phyloP scores from a whole-genome alignment of 2,329 filamentous ascomycete species.

The Venturia pyrina region DNA sequence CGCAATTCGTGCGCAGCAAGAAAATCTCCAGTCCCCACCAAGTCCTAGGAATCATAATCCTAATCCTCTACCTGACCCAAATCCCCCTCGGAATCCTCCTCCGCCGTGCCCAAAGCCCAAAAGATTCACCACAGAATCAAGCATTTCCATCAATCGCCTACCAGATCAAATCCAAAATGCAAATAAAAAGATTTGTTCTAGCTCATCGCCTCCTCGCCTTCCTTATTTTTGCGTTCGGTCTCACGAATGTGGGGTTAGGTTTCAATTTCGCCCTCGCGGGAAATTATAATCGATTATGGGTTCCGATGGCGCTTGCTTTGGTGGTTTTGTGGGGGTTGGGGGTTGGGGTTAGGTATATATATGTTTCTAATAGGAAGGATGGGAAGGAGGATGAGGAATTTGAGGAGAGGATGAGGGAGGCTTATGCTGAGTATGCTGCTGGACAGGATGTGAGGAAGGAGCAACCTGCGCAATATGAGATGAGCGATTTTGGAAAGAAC shows the following conservation, averaged over 20 bases:
- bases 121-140: not conserved
- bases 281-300: not conserved
- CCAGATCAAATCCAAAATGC: not conserved
- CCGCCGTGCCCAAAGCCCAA: not conserved
- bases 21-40: not conserved
- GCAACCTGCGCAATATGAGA: not conserved
- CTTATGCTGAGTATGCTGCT: constrained; percentile 4
- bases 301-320: not conserved
- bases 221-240: not conserved
- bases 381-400: not conserved
- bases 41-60: constrained; percentile 6
- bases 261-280: constrained; percentile 1
- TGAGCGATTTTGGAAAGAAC: not conserved
- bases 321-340: not conserved
- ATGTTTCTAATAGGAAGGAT: not conserved
- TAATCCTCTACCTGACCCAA: not conserved
- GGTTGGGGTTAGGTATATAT: not conserved
- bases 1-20: not conserved
- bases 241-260: not conserved
- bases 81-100: not conserved
- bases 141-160: not conserved
- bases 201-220: not conserved
- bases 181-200: not conserved
- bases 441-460: not conserved
- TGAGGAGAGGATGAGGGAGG: constrained; percentile 1